Base-by-base conservation (phyloP, 495 filamentous ascomycete genomes). In the Penicillium steckii region DNA sequence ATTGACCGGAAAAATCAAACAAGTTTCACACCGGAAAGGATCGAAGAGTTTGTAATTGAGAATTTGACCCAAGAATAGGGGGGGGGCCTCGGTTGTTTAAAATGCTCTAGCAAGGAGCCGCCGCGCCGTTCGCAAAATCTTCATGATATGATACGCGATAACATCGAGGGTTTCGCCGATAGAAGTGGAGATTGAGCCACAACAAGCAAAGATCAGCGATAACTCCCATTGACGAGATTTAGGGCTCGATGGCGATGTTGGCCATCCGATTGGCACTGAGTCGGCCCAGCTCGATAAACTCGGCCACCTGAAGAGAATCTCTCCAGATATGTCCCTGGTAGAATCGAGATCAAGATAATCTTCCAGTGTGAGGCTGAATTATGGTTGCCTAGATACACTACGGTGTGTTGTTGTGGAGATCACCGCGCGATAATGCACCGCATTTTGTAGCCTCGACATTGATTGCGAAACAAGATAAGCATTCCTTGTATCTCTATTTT, bases 271-370 rank as follows among this genome's bases (percentile, higher is more conserved):
- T 59, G 56, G 56, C 30, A 23, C 45, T 8, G 9, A 23, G 32
- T 51, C 51, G 44, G 56, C 19, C 43, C 29, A 55, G 51, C 47
- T 52, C 47, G 42, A 50, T 55, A 8, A 30, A 49, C 52, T 59
- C 50, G 22, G 40, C 50, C 50, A 32, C 49, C 35, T 9, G 18
- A 22, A 46, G 26, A 46, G 30, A 21, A 19, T 3, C 15, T 6
- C 8, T 37, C 18, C 33, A n/a, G n/a, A n/a, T n/a, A n/a, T n/a
- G n/a, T n/a, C n/a, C n/a, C n/a, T 17, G 33, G 18, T 37, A 37
- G 6, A n/a, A 15, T 4, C 12, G 33, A 4, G 13, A 37, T n/a
- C 33, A 4, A 7, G 33, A 37, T 32, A n/a, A n/a, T n/a, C n/a
- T n/a, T n/a, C n/a, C n/a, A n/a, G n/a, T n/a, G n/a, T n/a, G n/a